Conservation (phyloP, 768 basidiomycete genomes). For the Serendipita sp. region DNA sequence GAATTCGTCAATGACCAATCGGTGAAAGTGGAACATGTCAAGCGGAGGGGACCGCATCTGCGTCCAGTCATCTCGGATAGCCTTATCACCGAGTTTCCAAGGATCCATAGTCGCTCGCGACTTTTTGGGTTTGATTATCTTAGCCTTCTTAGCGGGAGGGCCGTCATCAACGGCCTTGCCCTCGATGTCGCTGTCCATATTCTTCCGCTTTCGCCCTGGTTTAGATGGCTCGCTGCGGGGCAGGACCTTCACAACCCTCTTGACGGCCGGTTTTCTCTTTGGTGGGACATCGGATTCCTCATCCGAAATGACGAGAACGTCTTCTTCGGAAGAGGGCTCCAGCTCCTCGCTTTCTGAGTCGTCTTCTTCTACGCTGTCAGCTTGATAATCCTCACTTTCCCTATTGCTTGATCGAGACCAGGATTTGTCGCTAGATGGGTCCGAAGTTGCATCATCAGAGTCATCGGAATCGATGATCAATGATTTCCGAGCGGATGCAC, state of each 20-base stretch:
- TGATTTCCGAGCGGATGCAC: not conserved
- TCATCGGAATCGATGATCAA: not conserved
- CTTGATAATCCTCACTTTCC: not conserved
- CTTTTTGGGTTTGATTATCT: slow-evolving; percentile 11
- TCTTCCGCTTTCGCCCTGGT: slow-evolving; percentile 30
- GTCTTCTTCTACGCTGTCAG: not conserved
- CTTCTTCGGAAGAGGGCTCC: not conserved
- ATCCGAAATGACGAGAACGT: not conserved
- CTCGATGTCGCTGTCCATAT: slow-evolving; percentile 16
- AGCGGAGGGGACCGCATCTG: slow-evolving; percentile 70
- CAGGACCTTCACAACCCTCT: not conserved
- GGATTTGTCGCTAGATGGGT: too few species aligned
- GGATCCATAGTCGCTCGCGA: slow-evolving; percentile 32
- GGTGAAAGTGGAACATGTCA: slow-evolving; percentile 84
- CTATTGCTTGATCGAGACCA: not conserved
- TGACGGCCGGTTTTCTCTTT: not conserved
- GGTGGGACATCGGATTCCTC: not conserved
- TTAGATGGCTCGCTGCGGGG: slow-evolving; percentile 16
- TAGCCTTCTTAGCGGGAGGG: slow-evolving; percentile 39
- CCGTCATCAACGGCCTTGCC: slow-evolving; percentile 19
- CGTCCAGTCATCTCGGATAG: slow-evolving; percentile 58
- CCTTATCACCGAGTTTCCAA: slow-evolving; percentile 47
- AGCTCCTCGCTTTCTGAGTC: not conserved
- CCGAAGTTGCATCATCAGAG: not conserved
- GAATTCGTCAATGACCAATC: slow-evolving; percentile 87